These are phyloP conservation scores for Volvox carteri DNA, from an alignment of 163 green algal genomes.

Conservation along the genomic window DNA sequence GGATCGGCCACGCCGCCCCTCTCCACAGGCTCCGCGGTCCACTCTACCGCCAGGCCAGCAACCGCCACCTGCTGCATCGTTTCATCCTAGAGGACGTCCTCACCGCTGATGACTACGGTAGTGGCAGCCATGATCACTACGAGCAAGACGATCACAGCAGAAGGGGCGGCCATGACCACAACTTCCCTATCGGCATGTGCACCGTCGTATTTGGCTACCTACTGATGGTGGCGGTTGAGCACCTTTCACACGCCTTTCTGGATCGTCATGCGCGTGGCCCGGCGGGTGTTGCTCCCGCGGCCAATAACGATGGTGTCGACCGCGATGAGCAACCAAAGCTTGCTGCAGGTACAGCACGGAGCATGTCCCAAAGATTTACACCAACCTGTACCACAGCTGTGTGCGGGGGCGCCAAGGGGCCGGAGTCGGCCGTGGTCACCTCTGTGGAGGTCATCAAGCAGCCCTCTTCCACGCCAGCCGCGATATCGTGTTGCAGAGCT, in stretches of 20 bases:
- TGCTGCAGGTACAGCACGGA: too few relatives aligned
- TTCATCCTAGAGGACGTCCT: too few relatives aligned
- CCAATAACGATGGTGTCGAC: not conserved
- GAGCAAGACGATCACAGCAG: not conserved
- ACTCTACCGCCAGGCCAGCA: too few relatives aligned
- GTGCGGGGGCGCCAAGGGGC: not conserved
- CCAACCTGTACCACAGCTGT: too few relatives aligned
- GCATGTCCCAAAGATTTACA: too few relatives aligned
- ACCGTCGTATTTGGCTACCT: conserved; percentile 24
- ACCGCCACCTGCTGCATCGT: too few relatives aligned
- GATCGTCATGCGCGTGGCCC: not conserved
- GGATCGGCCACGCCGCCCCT: too few relatives aligned
- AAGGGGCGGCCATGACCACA: not conserved
- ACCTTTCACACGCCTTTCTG: not conserved
- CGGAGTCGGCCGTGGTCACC: not conserved
- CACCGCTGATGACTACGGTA: too few relatives aligned
- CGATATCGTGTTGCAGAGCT: not conserved
- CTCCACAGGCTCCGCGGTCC: too few relatives aligned
- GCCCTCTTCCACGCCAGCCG: not conserved
- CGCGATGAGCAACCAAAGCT: not conserved
- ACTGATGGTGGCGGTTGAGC: conserved; percentile 4
- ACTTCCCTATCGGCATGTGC: conserved; percentile 13
- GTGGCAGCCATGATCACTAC: too few relatives aligned
- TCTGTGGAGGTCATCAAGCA: not conserved
- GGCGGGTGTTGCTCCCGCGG: not conserved